These are phyloP conservation scores for Monilinia laxa DNA, from an alignment of 2,329 filamentous ascomycete species.

Conservation along the genomic window DNA sequence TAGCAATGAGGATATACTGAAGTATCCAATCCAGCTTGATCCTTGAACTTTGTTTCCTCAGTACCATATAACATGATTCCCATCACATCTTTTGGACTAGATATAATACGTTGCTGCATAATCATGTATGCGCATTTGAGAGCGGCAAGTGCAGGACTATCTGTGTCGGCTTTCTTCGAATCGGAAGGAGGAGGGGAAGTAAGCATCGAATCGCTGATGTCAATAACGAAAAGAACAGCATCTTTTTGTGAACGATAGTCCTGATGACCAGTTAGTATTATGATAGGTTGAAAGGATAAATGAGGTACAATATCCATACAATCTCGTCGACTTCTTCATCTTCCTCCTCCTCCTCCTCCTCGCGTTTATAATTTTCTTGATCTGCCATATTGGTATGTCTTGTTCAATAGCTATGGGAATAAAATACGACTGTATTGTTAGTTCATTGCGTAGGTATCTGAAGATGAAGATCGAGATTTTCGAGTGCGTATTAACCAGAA, in stretches of 20 bases:
- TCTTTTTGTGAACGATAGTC: conserved; percentile 91
- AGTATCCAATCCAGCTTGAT: conserved; percentile 54
- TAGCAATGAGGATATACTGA: conserved; percentile 88
- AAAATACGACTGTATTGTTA: neutral
- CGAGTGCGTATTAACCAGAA: too few species aligned
- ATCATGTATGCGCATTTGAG: conserved; percentile 91
- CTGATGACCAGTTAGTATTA: conserved; percentile 45
- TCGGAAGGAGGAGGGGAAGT: conserved; percentile 59
- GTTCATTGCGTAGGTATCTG: neutral
- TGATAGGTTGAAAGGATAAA: conserved; percentile 22
- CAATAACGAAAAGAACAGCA: conserved; percentile 95
- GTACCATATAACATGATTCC: conserved; percentile 91
- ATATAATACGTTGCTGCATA: conserved; percentile 98
- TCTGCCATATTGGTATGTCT: conserved; percentile 29
- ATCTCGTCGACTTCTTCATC: conserved; percentile 67
- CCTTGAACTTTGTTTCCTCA: conserved; percentile 74
- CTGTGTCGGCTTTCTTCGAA: conserved; percentile 73
- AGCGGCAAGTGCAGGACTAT: conserved; percentile 78
- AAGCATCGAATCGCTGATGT: conserved; percentile 88
- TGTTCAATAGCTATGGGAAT: neutral
- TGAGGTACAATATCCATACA: conserved; percentile 42
- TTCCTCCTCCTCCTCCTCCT: conserved; percentile 70
- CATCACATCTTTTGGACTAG: conserved; percentile 96
- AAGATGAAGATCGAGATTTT: too few species aligned
- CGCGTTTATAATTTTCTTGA: conserved; percentile 35